Evolutionary conservation across 2,329 filamentous ascomycete genomes (phyloP).

Genomic region (Zopfia rhizophila): DNA sequence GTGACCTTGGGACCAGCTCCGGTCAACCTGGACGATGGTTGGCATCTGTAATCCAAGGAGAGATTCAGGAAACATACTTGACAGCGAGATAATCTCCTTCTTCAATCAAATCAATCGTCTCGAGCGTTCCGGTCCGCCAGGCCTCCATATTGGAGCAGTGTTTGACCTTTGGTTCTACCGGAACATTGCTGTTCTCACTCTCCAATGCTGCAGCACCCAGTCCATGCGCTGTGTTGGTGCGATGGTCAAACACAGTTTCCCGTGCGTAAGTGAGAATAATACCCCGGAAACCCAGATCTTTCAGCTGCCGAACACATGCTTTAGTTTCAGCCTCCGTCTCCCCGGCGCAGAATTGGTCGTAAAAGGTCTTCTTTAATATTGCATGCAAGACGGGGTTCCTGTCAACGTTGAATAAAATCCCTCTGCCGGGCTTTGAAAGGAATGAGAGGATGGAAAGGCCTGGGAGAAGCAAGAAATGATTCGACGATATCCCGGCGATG

Average conservation of each 20-base stretch:
- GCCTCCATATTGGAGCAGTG: conserved; percentile 48
- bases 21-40: conserved; percentile 48
- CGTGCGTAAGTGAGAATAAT: conserved; percentile 86
- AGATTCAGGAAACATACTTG: conserved; percentile 29
- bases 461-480: conserved; percentile 53
- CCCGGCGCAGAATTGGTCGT: conserved; percentile 90
- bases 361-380: conserved; percentile 82
- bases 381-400: conserved; percentile 76
- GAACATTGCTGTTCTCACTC: background rate
- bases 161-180: conserved; percentile 2
- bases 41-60: conserved; percentile 8
- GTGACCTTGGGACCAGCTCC: conserved; percentile 56
- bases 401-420: conserved; percentile 68
- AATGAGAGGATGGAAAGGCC: conserved; percentile 53
- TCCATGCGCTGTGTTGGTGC: conserved; percentile 31
- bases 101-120: conserved; percentile 41
- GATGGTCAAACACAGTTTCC: conserved; percentile 65
- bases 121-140: conserved; percentile 39
- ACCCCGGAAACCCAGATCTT: conserved; percentile 81
- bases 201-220: conserved; percentile 16
- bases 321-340: conserved; percentile 75
- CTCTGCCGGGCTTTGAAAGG: conserved; percentile 50
- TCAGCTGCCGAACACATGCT: conserved; percentile 66
- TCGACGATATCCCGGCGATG: conserved; percentile 60
- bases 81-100: conserved; percentile 45